Base-by-base conservation (phyloP, 331 rosid genomes). In the Quercus tomentella region DNA sequence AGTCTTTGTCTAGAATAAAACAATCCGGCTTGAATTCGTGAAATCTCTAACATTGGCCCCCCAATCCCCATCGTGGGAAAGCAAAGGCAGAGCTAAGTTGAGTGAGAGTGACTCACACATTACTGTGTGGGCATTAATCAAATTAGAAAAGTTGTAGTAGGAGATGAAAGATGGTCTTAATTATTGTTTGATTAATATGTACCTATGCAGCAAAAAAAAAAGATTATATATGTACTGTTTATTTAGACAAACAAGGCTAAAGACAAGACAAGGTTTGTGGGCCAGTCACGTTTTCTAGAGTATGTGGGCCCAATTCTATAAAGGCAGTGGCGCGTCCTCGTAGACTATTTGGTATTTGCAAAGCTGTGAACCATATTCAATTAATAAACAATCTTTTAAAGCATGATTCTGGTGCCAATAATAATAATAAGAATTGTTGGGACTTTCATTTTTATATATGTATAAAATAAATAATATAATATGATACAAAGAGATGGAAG, bases 241-340 rank as follows among this genome's bases (percentile, higher is more conserved):
- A 41, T 41, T 15, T 33, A 71, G 88, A 82, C 87, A 80, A 85
- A 69, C 45, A 77, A 79, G 81, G 77, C 35, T 7, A 35, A 87
- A 73, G 89, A 85, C 91, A 89, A 80, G 22, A 73, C 11, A 37
- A 7, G 45, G 45, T 37, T 70, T 74, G 85, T 70, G 70, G 75
- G 75, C 73, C 22, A 74, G 70, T 56, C 76, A 68, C 4, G 54
- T 28, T 77, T 84, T 58, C 69, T 31, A 63, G 30, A 61, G 21
- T 28, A n/a, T 45, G 84, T 78, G 77, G 86, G 67, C 49, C 79
- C 60, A 43, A 28, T 18, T 63, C n/a, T 18, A 6, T 30, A 49
- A 55, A 66, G 25, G 79, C 74, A 18, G 26, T 51, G 72, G 74
- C 82, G 66, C 75, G 54, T 58, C 77, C 26, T 22, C 23, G n/a